phyloP scores from a whole-genome alignment of 768 basidiomycete species.

The Pleurotus tuoliensis region DNA sequence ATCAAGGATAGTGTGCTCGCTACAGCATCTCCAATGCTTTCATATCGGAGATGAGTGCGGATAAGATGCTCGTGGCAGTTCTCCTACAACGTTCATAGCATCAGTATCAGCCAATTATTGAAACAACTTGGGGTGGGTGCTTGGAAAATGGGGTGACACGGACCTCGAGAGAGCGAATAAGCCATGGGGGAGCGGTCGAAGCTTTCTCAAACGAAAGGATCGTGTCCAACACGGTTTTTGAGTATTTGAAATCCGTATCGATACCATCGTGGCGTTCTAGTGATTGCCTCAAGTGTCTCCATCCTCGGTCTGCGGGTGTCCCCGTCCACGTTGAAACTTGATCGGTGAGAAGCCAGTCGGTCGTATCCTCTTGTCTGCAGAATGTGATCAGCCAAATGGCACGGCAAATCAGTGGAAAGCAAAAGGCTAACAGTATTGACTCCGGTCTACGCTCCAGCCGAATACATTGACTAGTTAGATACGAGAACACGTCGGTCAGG shows the following conservation, averaged over 20 bases:
- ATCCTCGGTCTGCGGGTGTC: conserved; percentile 71
- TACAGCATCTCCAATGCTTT: conserved; percentile 73
- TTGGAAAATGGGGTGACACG: conserved; percentile 4
- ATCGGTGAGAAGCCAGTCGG: conserved; percentile 83
- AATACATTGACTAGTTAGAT: conserved; percentile 75
- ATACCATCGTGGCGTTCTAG: conserved; percentile 73
- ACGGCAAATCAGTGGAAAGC: neutral
- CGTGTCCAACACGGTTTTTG: conserved; percentile 72
- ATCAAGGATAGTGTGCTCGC: conserved; percentile 69
- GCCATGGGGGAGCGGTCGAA: conserved; percentile 75
- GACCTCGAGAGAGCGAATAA: conserved; percentile 74
- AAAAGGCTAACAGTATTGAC: conserved; percentile 46
- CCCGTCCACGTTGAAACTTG: conserved; percentile 83
- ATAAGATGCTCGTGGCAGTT: conserved; percentile 84
- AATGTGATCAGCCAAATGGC: conserved; percentile 9
- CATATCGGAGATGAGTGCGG: conserved; percentile 72
- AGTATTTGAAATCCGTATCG: conserved; percentile 72
- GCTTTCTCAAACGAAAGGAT: conserved; percentile 64
- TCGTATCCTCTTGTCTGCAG: conserved; percentile 61
- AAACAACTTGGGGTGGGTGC: too few relatives aligned
- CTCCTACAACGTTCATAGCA: conserved; percentile 33
- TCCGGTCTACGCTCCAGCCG: conserved; percentile 65
- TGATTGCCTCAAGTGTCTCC: conserved; percentile 82
- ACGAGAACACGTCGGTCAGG: conserved; percentile 82
- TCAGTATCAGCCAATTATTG: neutral